Percentiles rank a stretch among this genome's conserved stretches.
Evolutionary conservation across 2,329 filamentous ascomycete species (phyloP).

Genomic region (Cladophialophora chaetospira): DNA sequence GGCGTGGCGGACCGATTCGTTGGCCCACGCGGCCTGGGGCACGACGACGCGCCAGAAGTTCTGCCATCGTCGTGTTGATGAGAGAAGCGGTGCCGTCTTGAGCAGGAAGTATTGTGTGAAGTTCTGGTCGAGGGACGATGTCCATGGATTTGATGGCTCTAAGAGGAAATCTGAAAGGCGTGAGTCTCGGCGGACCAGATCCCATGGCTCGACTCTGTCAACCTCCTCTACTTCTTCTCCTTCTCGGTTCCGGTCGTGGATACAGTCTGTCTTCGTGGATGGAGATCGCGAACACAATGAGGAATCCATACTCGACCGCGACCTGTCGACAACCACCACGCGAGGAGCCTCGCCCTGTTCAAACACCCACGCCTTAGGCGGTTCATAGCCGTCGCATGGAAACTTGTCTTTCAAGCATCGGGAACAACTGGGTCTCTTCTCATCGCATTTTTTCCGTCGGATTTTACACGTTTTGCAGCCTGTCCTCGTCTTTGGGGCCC

Average conservation of each 20-base stretch:
- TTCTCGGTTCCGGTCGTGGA: background rate
- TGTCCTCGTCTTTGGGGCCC: conserved; percentile 14
- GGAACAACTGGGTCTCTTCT: conserved; percentile 14
- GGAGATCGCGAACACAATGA: background rate
- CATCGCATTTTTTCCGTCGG: conserved; percentile 16
- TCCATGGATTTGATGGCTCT: conserved; percentile 12
- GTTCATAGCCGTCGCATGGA: conserved; percentile 17
- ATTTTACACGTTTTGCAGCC: conserved; percentile 20
- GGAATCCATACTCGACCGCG: background rate
- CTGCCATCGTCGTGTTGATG: conserved; percentile 15
- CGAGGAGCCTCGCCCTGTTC: background rate
- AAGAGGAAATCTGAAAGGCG: background rate
- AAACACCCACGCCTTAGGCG: conserved; percentile 22
- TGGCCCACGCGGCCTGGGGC: conserved; percentile 21
- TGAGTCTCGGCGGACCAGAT: background rate
- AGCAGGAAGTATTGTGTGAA: conserved; percentile 11
- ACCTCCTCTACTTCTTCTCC: background rate
- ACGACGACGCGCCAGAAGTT: conserved; percentile 21
- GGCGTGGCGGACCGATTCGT: conserved; percentile 23
- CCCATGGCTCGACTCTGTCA: background rate
- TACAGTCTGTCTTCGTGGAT: background rate
- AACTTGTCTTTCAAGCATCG: conserved; percentile 17
- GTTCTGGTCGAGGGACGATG: background rate
- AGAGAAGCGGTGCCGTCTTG: conserved; percentile 14
- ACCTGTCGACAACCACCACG: background rate